Evolutionary conservation across 2,329 filamentous ascomycete genomes (phyloP).

Genomic region (Exophiala xenobiotica): DNA sequence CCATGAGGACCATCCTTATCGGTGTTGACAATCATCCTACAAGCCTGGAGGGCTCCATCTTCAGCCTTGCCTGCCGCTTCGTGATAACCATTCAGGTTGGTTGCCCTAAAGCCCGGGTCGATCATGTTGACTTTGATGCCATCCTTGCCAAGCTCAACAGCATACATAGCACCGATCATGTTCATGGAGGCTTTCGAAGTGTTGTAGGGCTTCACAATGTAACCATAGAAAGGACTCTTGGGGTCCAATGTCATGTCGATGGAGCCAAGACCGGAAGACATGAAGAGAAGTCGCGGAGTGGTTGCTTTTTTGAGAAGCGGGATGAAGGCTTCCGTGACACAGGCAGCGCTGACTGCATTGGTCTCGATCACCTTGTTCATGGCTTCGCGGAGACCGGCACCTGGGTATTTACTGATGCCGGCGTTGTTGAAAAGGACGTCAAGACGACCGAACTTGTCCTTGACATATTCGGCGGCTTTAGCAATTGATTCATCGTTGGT

Average conservation of each 20-base stretch:
- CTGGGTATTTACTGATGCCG: constrained; percentile 10
- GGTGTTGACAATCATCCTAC: constrained; percentile 6
- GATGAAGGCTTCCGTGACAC: constrained; percentile 22
- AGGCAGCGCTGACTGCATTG: constrained; percentile 14
- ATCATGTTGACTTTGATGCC: constrained; percentile 25
- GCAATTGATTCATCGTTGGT: constrained; percentile 20
- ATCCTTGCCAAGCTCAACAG: constrained; percentile 20
- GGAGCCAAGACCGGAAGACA: constrained; percentile 23
- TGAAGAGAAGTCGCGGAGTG: constrained; percentile 23
- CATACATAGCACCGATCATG: constrained; percentile 18
- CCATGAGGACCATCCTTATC: constrained; percentile 5
- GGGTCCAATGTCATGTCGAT: constrained; percentile 15
- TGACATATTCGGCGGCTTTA: constrained; percentile 20
- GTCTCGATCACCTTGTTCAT: constrained; percentile 25
- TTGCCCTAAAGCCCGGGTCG: constrained; percentile 18
- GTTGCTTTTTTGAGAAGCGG: constrained; percentile 22
- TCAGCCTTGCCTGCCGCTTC: constrained; percentile 1
- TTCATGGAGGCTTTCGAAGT: constrained; percentile 24
- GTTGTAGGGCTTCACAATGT: constrained; percentile 13
- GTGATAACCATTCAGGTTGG: constrained; percentile 17
- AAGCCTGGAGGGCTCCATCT: constrained; percentile 20
- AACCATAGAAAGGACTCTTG: constrained; percentile 3
- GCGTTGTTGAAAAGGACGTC: constrained; percentile 31
- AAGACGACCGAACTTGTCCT: constrained; percentile 21
- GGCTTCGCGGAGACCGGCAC: constrained; percentile 13